Conservation (phyloP, 805 yeast species). For the Saturnispora silvae region DNA sequence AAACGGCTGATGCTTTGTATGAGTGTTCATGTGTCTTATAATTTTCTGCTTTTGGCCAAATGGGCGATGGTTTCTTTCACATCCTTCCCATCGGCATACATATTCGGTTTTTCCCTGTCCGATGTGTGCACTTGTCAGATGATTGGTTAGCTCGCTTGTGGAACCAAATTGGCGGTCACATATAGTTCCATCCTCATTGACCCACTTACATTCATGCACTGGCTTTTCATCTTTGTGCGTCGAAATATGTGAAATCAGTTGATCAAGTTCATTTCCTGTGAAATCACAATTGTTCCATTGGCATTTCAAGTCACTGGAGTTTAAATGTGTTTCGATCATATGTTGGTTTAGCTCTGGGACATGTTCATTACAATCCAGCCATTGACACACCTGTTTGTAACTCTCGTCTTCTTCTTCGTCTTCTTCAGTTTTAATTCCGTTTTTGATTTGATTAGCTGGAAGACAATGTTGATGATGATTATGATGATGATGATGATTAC, state of each 20-base stretch:
- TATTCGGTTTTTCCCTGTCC: conserved; percentile 64
- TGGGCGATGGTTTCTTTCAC: conserved; percentile 50
- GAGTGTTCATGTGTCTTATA: conserved; percentile 77
- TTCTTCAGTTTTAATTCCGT: not conserved
- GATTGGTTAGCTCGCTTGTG: conserved; percentile 59
- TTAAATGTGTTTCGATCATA: conserved; percentile 37
- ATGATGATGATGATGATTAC: not conserved
- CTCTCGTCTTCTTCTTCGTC: conserved; percentile 15
- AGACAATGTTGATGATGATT: not conserved
- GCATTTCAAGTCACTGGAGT: conserved; percentile 29
- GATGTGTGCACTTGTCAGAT: conserved; percentile 57
- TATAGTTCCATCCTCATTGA: conserved; percentile 12
- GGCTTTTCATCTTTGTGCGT: conserved; percentile 13
- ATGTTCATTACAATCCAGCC: conserved; percentile 51
- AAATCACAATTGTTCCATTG: conserved; percentile 71
- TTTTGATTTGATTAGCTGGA: not conserved
- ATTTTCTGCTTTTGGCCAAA: conserved; percentile 82
- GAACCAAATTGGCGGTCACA: conserved; percentile 44
- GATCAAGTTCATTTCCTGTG: conserved; percentile 39
- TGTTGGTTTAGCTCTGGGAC: conserved; percentile 39
- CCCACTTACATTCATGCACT: conserved; percentile 31
- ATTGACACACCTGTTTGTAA: conserved; percentile 36
- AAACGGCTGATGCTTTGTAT: conserved; percentile 76
- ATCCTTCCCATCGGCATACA: conserved; percentile 68
- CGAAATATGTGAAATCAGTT: conserved; percentile 51